Conservation (phyloP, 768 basidiomycete species). For the Sutorius australiensis region DNA sequence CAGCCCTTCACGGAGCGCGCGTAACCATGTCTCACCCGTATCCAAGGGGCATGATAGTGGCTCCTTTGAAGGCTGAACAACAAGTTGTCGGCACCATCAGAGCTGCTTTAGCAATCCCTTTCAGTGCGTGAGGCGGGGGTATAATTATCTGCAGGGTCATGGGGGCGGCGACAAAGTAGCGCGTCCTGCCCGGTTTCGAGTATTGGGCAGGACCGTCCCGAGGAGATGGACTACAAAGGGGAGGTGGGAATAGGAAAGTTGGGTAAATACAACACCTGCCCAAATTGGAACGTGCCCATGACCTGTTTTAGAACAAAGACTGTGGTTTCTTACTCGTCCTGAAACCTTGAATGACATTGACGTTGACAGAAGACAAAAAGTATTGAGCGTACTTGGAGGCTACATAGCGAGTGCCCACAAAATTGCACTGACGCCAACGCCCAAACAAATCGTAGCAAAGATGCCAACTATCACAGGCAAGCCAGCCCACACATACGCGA, state of each 20-base stretch:
- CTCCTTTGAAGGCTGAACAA: not conserved
- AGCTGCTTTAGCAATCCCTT: constrained; percentile 8
- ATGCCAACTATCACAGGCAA: constrained; percentile 25
- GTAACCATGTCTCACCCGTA: not conserved
- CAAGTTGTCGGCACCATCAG: not conserved
- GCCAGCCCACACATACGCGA: constrained; percentile 24
- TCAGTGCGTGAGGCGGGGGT: not conserved
- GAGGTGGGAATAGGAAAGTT: constrained; percentile 5
- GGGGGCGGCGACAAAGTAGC: not conserved
- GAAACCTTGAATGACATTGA: not conserved
- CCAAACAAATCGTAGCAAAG: constrained; percentile 26
- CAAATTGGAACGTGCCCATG: not conserved
- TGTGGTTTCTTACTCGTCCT: not conserved
- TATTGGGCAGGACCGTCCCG: not conserved
- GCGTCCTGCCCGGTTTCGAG: not conserved
- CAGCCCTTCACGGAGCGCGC: too few relatives aligned
- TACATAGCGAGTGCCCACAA: constrained; percentile 28
- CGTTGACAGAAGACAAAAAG: not conserved
- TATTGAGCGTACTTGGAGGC: not conserved
- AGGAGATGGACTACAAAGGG: constrained; percentile 1
- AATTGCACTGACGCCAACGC: constrained; percentile 12
- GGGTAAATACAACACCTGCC: constrained; percentile 10
- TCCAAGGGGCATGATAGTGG: not conserved
- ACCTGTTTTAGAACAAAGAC: not conserved
- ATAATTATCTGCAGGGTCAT: not conserved